Base-by-base conservation (phyloP, 2,329 filamentous ascomycete species). In the Alternaria sp. region DNA sequence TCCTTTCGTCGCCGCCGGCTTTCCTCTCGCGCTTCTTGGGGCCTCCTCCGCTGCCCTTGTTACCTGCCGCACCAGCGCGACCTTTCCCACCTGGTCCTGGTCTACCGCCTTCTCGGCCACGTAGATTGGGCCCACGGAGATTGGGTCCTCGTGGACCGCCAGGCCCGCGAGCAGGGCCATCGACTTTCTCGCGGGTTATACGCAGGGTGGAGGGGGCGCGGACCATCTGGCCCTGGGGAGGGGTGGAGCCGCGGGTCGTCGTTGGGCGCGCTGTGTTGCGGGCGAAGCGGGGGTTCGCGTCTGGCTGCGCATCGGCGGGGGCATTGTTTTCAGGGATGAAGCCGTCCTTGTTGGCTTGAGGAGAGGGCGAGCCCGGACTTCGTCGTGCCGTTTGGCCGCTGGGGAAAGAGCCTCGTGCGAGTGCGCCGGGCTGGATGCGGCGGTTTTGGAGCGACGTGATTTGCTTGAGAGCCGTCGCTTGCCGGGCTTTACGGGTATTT, bases 161-260 rank as follows among this genome's bases (percentile, higher is more conserved):
- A 21, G 61, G 50, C 8, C 55, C 59, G 15, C 68, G 64, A 41
- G 44, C 53, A 30, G 59, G 45, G 18, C 64, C 64, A 15, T 61
- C 63, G 10, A 62, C 53, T 25, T 62, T 51, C 20, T 67, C 63
- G 26, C 60, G 60, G 14, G 43, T 64, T 23, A 75, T 67, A 30
- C 72, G 71, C 25, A 77, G 67, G 10, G 67, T 66, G 12, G 71
- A 56, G 6, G 77, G 77, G 9, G 75, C 76, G 68, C 76, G 76
- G 20, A 71, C 71, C 71, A 79, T 75, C 25, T 65, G 71, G 44
- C 71, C 73, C 41, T 66, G 66, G 6, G 71, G 70, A n/a, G 68
- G 67, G 28, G 65, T 60, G 25, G 60, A 41, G 49, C 58, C 61
- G 23, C 51, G 64, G 26, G 61, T 58, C 21, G 56, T 60, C 45